These are phyloP conservation scores for Euphorbia peplus DNA, from an alignment of 345 rosid species.

Conservation along the genomic window DNA sequence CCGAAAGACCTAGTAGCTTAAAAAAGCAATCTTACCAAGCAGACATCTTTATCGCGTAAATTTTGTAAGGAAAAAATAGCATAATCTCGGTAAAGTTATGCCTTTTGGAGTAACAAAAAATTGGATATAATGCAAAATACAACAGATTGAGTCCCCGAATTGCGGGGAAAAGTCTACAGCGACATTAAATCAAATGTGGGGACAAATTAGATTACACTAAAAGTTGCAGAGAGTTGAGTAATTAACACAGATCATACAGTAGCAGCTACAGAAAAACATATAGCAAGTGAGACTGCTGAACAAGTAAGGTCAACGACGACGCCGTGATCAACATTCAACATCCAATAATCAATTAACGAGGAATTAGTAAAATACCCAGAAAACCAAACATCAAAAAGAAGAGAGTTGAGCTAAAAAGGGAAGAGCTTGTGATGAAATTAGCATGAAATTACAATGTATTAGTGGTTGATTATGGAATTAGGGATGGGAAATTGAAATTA, in stretches of 20 bases:
- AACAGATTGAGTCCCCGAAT: neutral
- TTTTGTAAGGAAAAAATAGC: neutral
- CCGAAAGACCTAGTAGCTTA: neutral
- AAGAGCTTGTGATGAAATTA: neutral
- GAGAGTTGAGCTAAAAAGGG: neutral
- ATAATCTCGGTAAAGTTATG: neutral
- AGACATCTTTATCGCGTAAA: neutral
- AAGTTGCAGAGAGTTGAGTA: neutral
- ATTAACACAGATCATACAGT: neutral
- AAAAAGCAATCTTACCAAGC: neutral
- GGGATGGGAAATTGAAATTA: neutral
- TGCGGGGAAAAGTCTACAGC: neutral
- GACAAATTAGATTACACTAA: neutral
- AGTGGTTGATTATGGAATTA: neutral
- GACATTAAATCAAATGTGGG: neutral
- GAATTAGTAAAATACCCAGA: slow-evolving; percentile 1
- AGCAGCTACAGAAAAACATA: neutral
- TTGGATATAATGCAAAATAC: neutral
- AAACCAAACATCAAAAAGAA: neutral
- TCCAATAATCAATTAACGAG: neutral
- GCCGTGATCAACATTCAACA: neutral
- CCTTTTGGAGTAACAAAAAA: neutral
- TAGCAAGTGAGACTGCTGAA: neutral
- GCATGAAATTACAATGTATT: neutral
- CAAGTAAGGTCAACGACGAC: neutral